Evolutionary conservation across 1,284 basidiomycete genomes (phyloP).

Genomic region (Irpex rosettiformis): DNA sequence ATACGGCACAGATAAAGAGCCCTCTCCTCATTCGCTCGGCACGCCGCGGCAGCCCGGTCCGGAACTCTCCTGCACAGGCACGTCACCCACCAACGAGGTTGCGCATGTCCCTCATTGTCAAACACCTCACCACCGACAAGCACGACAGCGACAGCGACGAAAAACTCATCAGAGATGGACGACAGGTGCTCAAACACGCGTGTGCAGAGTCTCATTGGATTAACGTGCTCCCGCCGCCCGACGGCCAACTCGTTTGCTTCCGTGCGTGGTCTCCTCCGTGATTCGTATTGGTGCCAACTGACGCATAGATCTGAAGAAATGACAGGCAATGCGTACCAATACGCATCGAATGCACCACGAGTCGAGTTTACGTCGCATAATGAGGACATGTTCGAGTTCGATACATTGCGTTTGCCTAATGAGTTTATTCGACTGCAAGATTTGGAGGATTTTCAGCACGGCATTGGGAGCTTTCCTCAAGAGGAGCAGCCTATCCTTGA

Average conservation of each 20-base stretch:
- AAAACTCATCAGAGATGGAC: background rate
- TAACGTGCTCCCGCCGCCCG: background rate
- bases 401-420: background rate
- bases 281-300: background rate
- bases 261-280: background rate
- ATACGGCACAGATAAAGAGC: background rate
- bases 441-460: background rate
- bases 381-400: background rate
- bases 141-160: background rate
- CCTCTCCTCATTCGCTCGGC: background rate
- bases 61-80: background rate
- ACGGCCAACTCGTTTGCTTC: background rate
- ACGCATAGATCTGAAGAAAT: background rate
- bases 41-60: background rate
- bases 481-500: background rate
- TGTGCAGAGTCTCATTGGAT: background rate
- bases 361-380: background rate
- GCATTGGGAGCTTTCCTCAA: background rate
- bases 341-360: background rate
- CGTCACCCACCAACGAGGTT: background rate
- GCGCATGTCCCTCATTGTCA: conserved; percentile 2
- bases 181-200: background rate
- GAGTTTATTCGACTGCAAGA: background rate
- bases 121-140: background rate
- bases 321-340: background rate